Conservation (phyloP, 2,329 filamentous ascomycete genomes). For the Paraconiothyrium sp. region DNA sequence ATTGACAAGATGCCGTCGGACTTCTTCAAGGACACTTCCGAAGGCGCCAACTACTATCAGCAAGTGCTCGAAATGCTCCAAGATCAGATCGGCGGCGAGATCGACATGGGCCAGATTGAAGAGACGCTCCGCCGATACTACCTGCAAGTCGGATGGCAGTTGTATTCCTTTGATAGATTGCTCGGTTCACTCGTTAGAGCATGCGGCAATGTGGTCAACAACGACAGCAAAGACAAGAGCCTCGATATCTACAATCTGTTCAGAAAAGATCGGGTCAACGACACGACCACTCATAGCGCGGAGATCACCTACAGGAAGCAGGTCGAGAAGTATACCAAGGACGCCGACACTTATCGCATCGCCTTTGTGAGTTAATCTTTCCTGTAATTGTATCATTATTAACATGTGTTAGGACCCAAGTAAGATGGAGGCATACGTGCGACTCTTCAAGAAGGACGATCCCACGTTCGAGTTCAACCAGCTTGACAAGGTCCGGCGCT, state of each 20-base stretch:
- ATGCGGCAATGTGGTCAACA: slow-evolving; percentile 82
- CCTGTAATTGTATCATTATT: slow-evolving; percentile 38
- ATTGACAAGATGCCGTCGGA: slow-evolving; percentile 77
- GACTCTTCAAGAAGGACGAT: slow-evolving; percentile 88
- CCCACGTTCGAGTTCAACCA: slow-evolving; percentile 79
- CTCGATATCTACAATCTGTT: slow-evolving; percentile 90
- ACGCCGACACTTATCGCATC: slow-evolving; percentile 89
- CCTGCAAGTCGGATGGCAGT: slow-evolving; percentile 86
- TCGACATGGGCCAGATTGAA: slow-evolving; percentile 85
- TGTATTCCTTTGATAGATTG: slow-evolving; percentile 93
- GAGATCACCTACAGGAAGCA: slow-evolving; percentile 92
- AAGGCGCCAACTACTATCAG: slow-evolving; percentile 78
- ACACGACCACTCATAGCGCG: slow-evolving; percentile 86
- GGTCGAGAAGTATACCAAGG: slow-evolving; percentile 91
- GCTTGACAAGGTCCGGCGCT: slow-evolving; percentile 69
- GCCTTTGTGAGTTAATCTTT: slow-evolving; percentile 77
- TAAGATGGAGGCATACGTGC: slow-evolving; percentile 77
- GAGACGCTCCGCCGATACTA: slow-evolving; percentile 93
- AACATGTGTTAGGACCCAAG: slow-evolving; percentile 58
- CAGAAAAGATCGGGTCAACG: slow-evolving; percentile 79
- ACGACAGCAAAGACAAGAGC: slow-evolving; percentile 91
- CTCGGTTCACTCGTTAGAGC: slow-evolving; percentile 83
- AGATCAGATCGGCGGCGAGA: slow-evolving; percentile 81
- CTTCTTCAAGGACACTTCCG: slow-evolving; percentile 75
- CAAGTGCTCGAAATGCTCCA: slow-evolving; percentile 88